These are phyloP conservation scores for Aspergillus calidoustus DNA, from an alignment of 2,329 filamentous ascomycete genomes.

Conservation along the genomic window DNA sequence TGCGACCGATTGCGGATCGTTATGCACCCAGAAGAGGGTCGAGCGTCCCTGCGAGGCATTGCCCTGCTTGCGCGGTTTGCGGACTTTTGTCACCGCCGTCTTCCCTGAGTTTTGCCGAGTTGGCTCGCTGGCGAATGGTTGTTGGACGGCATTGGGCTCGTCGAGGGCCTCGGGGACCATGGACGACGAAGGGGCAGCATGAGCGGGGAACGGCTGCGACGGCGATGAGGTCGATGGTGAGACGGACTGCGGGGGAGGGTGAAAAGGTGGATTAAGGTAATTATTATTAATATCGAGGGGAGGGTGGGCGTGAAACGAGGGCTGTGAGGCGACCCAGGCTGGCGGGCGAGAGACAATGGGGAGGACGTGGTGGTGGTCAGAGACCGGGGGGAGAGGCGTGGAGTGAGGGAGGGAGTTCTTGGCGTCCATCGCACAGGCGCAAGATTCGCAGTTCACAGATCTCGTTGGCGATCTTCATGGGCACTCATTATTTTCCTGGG, in stretches of 20 bases:
- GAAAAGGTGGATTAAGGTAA: slow-evolving; percentile 13
- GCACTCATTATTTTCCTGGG: slow-evolving; percentile 25
- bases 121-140: slow-evolving; percentile 13
- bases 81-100: slow-evolving; percentile 35
- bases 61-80: slow-evolving; percentile 40
- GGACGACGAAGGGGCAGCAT: slow-evolving; percentile 16
- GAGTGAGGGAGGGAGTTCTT: slow-evolving; percentile 30
- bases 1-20: slow-evolving; percentile 42
- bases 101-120: slow-evolving; percentile 22
- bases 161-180: slow-evolving; percentile 15
- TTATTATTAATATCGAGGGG: slow-evolving; percentile 10
- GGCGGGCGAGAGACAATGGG: slow-evolving; percentile 34
- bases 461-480: slow-evolving; percentile 27
- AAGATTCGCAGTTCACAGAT: slow-evolving; percentile 25
- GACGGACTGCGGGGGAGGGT: slow-evolving; percentile 15
- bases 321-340: slow-evolving; percentile 21
- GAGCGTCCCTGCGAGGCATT: slow-evolving; percentile 36
- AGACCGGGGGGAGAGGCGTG: slow-evolving; percentile 20
- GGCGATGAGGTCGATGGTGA: slow-evolving; percentile 16
- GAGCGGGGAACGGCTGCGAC: slow-evolving; percentile 9
- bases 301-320: slow-evolving; percentile 1
- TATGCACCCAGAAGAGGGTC: slow-evolving; percentile 48
- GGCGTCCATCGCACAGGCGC: slow-evolving; percentile 37
- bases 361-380: slow-evolving; percentile 34
- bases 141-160: slow-evolving; percentile 10